Conservation (phyloP, 1,139 yeast genomes). For the Suhomyces ambrosiae region DNA sequence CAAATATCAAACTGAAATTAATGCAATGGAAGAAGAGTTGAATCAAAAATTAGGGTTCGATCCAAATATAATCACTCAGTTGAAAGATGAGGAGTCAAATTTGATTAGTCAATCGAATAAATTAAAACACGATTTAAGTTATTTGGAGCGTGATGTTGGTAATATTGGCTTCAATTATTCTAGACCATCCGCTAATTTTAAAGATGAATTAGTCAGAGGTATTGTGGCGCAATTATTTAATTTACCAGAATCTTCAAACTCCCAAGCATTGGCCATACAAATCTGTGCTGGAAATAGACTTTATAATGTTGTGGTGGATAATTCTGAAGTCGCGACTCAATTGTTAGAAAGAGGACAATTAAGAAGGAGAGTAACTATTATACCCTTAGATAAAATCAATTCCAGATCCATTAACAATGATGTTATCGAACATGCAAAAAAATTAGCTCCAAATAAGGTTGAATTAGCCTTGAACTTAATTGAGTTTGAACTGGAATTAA, state of each 20-base stretch:
- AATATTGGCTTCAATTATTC: conserved; percentile 77
- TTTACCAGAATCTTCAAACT: conserved; percentile 56
- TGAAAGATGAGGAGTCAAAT: conserved; percentile 47
- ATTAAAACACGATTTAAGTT: conserved; percentile 54
- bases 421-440: conserved; percentile 60
- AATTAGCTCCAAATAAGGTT: conserved; percentile 77
- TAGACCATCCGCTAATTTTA: conserved; percentile 63
- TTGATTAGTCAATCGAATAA: conserved; percentile 36
- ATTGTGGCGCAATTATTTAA: conserved; percentile 84
- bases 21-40: conserved; percentile 46
- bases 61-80: conserved; percentile 45
- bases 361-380: conserved; percentile 82
- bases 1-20: conserved; percentile 41
- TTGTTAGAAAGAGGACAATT: conserved; percentile 77
- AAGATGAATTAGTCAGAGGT: conserved; percentile 72
- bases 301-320: conserved; percentile 89
- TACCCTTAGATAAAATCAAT: conserved; percentile 85
- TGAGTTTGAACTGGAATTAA: conserved; percentile 68
- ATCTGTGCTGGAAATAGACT: conserved; percentile 93
- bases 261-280: conserved; percentile 82
- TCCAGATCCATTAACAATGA: conserved; percentile 52
- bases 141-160: conserved; percentile 64
- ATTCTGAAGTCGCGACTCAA: conserved; percentile 79
- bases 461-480: conserved; percentile 83
- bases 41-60: conserved; percentile 58